A percentile compares a stretch with the other conserved stretches of the same genome.
Conservation (phyloP, 495 filamentous ascomycete species). For the Penicillium robsamsonii region DNA sequence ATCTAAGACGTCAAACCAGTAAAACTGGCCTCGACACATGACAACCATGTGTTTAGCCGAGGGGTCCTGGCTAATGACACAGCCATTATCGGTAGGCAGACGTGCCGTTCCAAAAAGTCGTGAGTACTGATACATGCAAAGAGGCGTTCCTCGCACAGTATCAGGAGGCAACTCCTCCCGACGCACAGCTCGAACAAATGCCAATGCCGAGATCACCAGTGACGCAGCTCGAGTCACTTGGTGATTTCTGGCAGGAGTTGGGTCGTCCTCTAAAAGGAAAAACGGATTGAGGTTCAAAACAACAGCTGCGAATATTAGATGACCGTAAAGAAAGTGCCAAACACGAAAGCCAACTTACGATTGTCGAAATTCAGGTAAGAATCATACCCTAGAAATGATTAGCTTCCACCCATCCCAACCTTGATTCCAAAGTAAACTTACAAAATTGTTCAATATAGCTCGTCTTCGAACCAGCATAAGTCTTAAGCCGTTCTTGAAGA, state of each 20-base stretch:
- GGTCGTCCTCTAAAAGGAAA: slow-evolving; percentile 96
- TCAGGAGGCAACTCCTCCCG: slow-evolving; percentile 93
- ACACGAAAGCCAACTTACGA: slow-evolving; percentile 43
- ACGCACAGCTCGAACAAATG: slow-evolving; percentile 90
- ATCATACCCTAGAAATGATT: slow-evolving; percentile 75
- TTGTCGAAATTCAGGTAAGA: slow-evolving; percentile 98
- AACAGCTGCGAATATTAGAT: slow-evolving; percentile 54
- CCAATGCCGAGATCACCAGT: slow-evolving; percentile 81
- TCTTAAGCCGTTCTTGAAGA: slow-evolving; percentile 84
- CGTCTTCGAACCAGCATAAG: slow-evolving; percentile 87
- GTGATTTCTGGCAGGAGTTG: slow-evolving; percentile 91
- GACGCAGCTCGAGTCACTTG: slow-evolving; percentile 95
- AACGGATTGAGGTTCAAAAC: slow-evolving; percentile 98
- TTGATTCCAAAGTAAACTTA: slow-evolving; percentile 46
- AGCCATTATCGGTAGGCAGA: slow-evolving; percentile 91
- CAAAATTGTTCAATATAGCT: slow-evolving; percentile 99
- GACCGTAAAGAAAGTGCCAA: background rate
- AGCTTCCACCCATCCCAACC: background rate
- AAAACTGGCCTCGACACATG: slow-evolving; percentile 93
- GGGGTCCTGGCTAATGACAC: slow-evolving; percentile 91
- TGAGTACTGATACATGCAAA: slow-evolving; percentile 98
- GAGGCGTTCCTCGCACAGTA: slow-evolving; percentile 72
- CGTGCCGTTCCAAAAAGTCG: slow-evolving; percentile 93
- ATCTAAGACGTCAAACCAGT: slow-evolving; percentile 98
- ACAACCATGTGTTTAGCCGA: slow-evolving; percentile 89